Evolutionary conservation across 2,329 filamentous ascomycete genomes (phyloP).

Genomic region (Bisporella sp.): DNA sequence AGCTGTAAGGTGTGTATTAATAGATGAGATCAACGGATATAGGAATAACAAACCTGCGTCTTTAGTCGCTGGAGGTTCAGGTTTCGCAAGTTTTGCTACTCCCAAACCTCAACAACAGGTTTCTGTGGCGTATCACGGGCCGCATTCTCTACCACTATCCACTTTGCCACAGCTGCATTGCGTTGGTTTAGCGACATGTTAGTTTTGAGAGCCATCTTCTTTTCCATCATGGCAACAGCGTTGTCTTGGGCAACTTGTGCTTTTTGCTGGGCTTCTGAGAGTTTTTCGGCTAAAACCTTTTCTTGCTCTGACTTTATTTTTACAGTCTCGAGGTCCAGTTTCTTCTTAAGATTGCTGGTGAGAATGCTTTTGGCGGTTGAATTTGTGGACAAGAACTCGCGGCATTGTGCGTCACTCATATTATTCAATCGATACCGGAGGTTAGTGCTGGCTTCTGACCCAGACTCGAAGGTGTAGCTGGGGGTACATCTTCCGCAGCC

Average conservation of each 20-base stretch:
- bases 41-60: conserved; percentile 7
- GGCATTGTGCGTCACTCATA: conserved; percentile 47
- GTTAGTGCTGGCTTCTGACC: conserved; percentile 10
- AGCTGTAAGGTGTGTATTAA: conserved; percentile 6
- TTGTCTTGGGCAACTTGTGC: conserved; percentile 31
- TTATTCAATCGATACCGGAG: conserved; percentile 25
- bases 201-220: conserved; percentile 66
- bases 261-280: conserved; percentile 43
- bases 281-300: conserved; percentile 42
- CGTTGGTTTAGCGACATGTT: conserved; percentile 72
- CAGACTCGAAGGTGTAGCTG: conserved; percentile 17
- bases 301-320: conserved; percentile 46
- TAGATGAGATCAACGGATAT: background rate
- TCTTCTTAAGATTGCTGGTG: conserved; percentile 58
- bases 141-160: conserved; percentile 73
- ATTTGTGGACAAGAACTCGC: conserved; percentile 50
- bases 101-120: conserved; percentile 82
- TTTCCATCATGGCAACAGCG: conserved; percentile 64
- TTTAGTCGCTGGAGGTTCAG: conserved; percentile 22
- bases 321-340: conserved; percentile 50
- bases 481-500: conserved; percentile 24
- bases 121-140: conserved; percentile 78
- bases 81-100: conserved; percentile 65
- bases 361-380: conserved; percentile 36
- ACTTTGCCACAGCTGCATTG: conserved; percentile 59